Base-by-base conservation (phyloP, 306 rosid genomes). In the Cucumis hystrix region DNA sequence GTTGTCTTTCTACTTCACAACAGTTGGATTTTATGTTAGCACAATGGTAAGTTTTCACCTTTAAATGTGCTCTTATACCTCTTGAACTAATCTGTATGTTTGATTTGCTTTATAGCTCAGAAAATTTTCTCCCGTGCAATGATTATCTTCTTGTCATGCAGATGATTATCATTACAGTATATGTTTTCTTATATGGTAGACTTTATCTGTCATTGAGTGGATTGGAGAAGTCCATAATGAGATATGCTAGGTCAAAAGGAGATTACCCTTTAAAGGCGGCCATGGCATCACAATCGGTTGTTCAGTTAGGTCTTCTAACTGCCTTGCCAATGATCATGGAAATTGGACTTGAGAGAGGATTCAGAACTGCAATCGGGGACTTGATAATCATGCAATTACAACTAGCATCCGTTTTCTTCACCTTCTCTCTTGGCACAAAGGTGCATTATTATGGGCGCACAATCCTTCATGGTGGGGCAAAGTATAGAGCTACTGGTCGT, bases 321-420 rank as follows among this genome's bases (percentile, higher is more conserved):
- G 87, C 97, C 75, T 69, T 95, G 82, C 99, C 99, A 84, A 95
- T 95, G 99, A 39, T 92, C 82, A 95, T 95, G 99, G 99, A 95
- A 85, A 92, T 95, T 71, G 97, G 99, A 66, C 88, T 95, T 9
- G 99, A 95, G 86, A 90, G 97, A 83, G 99, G 99, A 77, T 95
- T 92, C 87, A 86, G 93, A 82, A 89, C 92, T 61, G 97, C 99
- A 23, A 18, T 92, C 30, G 88, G 95, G 37, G 99, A 95, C 75
- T 62, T 91, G 66, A 82, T 95, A 45, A 89, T 89, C 78, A 88
- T 95, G 97, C 99, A 95, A 83, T 81, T 95, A 81, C 97, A 95
- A 89, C 92, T 95, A 35, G 97, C 97, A 79, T 80, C 97, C 3
- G 99, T 95, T 78, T 95, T 95, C 88, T 95, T 95, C 85, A 95